Base-by-base conservation (phyloP, 768 basidiomycete species). In the Mycena galericulata region DNA sequence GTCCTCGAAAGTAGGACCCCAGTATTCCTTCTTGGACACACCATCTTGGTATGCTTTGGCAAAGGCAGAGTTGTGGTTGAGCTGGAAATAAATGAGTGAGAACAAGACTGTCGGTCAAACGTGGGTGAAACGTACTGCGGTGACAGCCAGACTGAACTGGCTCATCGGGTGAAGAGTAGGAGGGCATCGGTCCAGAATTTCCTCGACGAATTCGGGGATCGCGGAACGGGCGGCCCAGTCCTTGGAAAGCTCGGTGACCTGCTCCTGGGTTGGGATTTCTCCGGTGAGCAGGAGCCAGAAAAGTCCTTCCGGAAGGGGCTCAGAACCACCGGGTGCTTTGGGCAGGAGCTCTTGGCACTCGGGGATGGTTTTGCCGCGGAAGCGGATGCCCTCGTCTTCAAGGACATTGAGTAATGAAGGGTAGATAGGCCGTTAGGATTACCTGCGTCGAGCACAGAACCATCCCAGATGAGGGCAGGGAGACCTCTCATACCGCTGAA, bases 131-230 rank as follows among this genome's bases (percentile, higher is more conserved):
- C 88, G 47, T 77, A 93, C 92, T 32, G 97, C 96, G 72, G 97
- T 98, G 73, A 97, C 95, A 66, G 97, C 97, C 77, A 98, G 84
- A 78, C 92, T 93, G 84, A 99, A 98, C 83, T 99, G 97, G 81
- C 93, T 96, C 97, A 99, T 99, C 71, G 97, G 97, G 80, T 99
- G 97, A 49, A 99, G 88, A 18, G 96, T 97, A 56, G 93, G 91
- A 22, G 94, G 94, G 82, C 94, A 95, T 79, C 96, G 83, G 84
- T 99, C 97, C 57, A 99, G 88, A 74, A 98, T 88, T 76, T 98
- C 96, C 81, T 98, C 96, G n/a, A 99, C 93, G 74, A 97, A 97
- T 68, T 93, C 91, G 49, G 97, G 96, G 70, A 99, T 89, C 50
- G 91, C 88, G 43, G 95, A 90, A 71, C 97, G 92, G 46, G 95